A percentile compares a stretch with the other conserved stretches of the same genome.
Conservation (phyloP, 2,329 filamentous ascomycete genomes). For the Colletotrichum sp. region DNA sequence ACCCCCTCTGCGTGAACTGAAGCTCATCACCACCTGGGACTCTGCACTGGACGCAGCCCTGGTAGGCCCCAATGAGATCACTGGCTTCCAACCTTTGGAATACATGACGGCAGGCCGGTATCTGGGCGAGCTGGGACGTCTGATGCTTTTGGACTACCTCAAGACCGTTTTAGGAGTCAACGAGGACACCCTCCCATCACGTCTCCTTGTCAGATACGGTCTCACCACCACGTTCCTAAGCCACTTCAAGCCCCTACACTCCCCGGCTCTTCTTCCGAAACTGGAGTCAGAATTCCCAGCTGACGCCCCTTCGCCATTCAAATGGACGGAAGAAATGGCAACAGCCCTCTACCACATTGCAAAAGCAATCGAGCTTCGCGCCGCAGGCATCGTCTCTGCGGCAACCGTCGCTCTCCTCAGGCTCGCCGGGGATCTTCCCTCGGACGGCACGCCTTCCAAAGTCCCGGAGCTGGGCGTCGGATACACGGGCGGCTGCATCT, state of each 20-base stretch:
- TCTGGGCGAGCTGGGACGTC: constrained; percentile 75
- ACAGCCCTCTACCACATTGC: constrained; percentile 69
- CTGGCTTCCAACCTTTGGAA: constrained; percentile 82
- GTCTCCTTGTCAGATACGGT: constrained; percentile 63
- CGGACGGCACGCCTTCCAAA: constrained; percentile 19
- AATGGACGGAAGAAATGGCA: constrained; percentile 68
- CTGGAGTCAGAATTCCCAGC: constrained; percentile 60
- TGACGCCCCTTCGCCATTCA: constrained; percentile 46
- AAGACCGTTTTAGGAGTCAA: constrained; percentile 45
- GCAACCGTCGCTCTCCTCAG: constrained; percentile 73
- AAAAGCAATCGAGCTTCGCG: constrained; percentile 73
- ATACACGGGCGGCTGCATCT: constrained; percentile 81
- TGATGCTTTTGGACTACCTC: constrained; percentile 73
- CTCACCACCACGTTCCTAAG: constrained; percentile 77
- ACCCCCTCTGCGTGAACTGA: constrained; percentile 66
- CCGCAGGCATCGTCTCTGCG: constrained; percentile 76
- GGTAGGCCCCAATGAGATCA: constrained; percentile 69
- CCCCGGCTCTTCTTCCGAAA: constrained; percentile 46
- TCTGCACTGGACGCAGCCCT: constrained; percentile 68
- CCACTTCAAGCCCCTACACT: constrained; percentile 54
- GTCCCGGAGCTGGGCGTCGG: constrained; percentile 71
- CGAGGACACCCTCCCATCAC: constrained; percentile 55
- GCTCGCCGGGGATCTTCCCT: constrained; percentile 70
- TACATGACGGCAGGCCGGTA: constrained; percentile 86
- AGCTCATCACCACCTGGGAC: constrained; percentile 76